Evolutionary conservation across 805 yeast genomes (phyloP).

Genomic region (Spathaspora sp.): DNA sequence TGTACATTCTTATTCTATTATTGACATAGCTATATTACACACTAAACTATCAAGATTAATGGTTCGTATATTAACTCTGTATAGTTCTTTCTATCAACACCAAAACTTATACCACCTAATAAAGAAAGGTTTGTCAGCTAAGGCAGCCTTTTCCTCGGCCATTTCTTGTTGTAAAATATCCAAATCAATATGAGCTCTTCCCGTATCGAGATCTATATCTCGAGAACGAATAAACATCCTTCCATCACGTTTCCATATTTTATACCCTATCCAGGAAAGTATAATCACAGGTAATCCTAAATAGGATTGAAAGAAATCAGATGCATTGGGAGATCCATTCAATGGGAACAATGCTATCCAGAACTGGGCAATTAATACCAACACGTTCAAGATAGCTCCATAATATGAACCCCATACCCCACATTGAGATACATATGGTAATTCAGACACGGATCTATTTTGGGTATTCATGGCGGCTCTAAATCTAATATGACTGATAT

Average conservation of each 20-base stretch:
- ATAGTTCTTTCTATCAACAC: constrained; percentile 14
- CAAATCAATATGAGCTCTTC: constrained; percentile 29
- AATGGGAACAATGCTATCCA: constrained; percentile 66
- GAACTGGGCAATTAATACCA: constrained; percentile 57
- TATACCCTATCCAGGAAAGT: constrained; percentile 27
- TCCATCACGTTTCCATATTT: constrained; percentile 26
- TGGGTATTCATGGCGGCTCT: constrained; percentile 56
- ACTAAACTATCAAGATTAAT: too few species aligned
- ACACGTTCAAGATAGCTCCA: constrained; percentile 45
- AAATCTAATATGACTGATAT: constrained; percentile 57
- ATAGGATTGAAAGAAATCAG: constrained; percentile 27
- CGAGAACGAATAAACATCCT: constrained; percentile 21
- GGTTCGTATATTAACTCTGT: too few species aligned
- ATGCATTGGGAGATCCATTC: constrained; percentile 32
- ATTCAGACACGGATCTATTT: constrained; percentile 46
- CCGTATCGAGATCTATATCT: constrained; percentile 33
- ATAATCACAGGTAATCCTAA: constrained; percentile 31
- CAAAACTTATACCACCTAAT: constrained; percentile 24
- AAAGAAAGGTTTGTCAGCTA: constrained; percentile 22
- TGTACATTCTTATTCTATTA: too few species aligned
- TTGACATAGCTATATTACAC: too few species aligned
- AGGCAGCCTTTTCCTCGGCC: constrained; percentile 28
- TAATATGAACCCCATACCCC: constrained; percentile 54
- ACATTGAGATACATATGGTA: constrained; percentile 49
- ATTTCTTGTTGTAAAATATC: constrained; percentile 32